Base-by-base conservation (phyloP, 768 basidiomycete species). In the Polyporus arcularius region DNA sequence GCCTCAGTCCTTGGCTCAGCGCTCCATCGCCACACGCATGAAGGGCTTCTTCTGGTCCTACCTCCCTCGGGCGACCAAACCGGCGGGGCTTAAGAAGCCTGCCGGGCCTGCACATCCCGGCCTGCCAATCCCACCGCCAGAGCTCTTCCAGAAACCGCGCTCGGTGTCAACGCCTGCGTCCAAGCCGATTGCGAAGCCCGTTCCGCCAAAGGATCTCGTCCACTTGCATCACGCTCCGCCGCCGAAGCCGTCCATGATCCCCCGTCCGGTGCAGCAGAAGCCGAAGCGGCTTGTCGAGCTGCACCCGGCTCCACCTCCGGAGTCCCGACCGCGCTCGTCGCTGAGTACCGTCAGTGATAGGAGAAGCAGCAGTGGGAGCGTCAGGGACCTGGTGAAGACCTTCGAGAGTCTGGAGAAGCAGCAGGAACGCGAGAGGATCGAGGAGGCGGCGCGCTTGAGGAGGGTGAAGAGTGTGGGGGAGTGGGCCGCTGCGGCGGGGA, bases 321-420 rank as follows among this genome's bases (percentile, higher is more conserved):
- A 73, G 3, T 68, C 68, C 16, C 63, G 66, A 16, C 61, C 65
- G 43, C 53, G 67, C 21, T 63, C 59, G n/a, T 62, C 66, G n/a
- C 18, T 61, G 1, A 66, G 67, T 30, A 57, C 62, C 10, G 62
- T 69, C 1, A 63, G 70, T 26, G 76, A 75, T n/a, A 75, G 89
- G 58, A 76, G 85, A 67, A 85, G 82, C 60, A 89, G 90, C 66
- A 83, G 82, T 14, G 79, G 81, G 53, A 90, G 88, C 66, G 90
- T 92, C 58, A 89, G 82, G 72, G 89, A 92, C 53, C 70, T 92
- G 55, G 83, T 91, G 53, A 79, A 73, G 70, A 80, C 76, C 32
- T 92, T 85, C 66, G 89, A 92, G 72, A 71, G 65, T 58, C 47
- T 78, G 65, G 75, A 77, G 21, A 72, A 78, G 68, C 68, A 67